Conservation (phyloP, 805 yeast genomes). For the Scheffersomyces ergatensis region DNA sequence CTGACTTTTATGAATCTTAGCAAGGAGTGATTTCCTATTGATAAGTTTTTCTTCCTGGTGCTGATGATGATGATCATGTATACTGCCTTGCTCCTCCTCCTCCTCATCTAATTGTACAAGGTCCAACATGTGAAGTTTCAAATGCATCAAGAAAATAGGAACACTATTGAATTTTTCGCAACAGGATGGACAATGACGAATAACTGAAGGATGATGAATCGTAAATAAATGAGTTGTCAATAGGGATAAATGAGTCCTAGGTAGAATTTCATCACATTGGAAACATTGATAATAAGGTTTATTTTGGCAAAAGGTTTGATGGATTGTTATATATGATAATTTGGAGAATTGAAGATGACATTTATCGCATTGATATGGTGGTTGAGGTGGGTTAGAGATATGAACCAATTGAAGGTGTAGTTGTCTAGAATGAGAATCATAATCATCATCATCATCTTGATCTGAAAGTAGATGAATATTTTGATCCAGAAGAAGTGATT, state of each 20-base stretch:
- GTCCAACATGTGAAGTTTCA: neutral
- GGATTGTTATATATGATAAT: slow-evolving; percentile 6
- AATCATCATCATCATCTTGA: too few species aligned
- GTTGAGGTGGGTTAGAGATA: too few species aligned
- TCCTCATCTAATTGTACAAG: neutral
- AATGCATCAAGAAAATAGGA: neutral
- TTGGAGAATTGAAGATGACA: slow-evolving; percentile 1
- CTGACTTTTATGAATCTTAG: too few species aligned
- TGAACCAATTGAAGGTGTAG: too few species aligned
- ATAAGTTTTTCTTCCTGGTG: too few species aligned
- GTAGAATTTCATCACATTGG: slow-evolving; percentile 1
- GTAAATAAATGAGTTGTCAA: neutral
- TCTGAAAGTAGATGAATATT: too few species aligned
- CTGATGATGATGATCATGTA: too few species aligned
- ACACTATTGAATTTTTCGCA: neutral
- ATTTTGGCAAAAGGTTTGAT: slow-evolving; percentile 4
- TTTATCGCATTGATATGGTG: slow-evolving; percentile 1
- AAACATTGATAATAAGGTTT: slow-evolving; percentile 3
- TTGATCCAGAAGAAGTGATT: too few species aligned
- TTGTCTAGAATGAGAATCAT: too few species aligned
- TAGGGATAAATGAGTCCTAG: neutral
- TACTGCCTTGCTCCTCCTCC: neutral
- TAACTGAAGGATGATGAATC: neutral
- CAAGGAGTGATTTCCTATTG: too few species aligned
- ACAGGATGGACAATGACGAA: neutral